Conservation (phyloP, 2,329 filamentous ascomycete species). For the Chaetomiaceae sp. region DNA sequence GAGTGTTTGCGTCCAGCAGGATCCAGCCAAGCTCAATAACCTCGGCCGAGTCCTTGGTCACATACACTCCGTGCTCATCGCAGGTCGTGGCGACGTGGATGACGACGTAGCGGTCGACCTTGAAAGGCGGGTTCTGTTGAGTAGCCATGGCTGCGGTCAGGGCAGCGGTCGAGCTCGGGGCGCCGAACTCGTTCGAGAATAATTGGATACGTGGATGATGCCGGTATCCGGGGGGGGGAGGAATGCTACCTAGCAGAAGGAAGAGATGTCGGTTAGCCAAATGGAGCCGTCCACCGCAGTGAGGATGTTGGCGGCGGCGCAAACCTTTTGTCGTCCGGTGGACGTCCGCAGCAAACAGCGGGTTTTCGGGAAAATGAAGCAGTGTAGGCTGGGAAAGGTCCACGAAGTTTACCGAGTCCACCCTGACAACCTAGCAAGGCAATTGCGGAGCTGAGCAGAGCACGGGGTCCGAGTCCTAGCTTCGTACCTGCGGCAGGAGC, state of each 20-base stretch:
- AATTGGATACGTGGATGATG: slow-evolving; percentile 6
- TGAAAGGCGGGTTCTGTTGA: slow-evolving; percentile 54
- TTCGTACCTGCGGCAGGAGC: slow-evolving; percentile 15
- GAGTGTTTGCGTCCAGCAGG: slow-evolving; percentile 81
- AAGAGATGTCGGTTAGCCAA: slow-evolving; percentile 4
- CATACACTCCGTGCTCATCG: slow-evolving; percentile 98
- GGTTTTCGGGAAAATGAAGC: slow-evolving; percentile 24
- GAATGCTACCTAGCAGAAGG: slow-evolving; percentile 16
- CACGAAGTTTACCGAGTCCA: slow-evolving; percentile 19
- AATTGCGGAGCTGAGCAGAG: slow-evolving; percentile 23
- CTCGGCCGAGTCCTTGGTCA: slow-evolving; percentile 98
- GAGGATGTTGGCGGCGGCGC: slow-evolving; percentile 8
- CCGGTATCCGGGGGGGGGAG: slow-evolving; percentile 18
- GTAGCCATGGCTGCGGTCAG: slow-evolving; percentile 37
- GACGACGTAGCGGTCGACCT: slow-evolving; percentile 93
- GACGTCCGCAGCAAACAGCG: slow-evolving; percentile 19
- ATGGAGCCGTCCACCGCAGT: neutral
- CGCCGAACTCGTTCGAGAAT: slow-evolving; percentile 9
- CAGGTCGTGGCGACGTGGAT: slow-evolving; percentile 98
- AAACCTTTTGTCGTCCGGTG: slow-evolving; percentile 20
- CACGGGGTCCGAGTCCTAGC: slow-evolving; percentile 13
- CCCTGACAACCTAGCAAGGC: slow-evolving; percentile 7
- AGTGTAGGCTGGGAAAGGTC: slow-evolving; percentile 12
- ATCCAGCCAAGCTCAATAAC: slow-evolving; percentile 99
- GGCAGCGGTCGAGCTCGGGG: slow-evolving; percentile 13